phyloP scores from a whole-genome alignment of 495 filamentous ascomycete species.

The Pseudevernia furfuracea region DNA sequence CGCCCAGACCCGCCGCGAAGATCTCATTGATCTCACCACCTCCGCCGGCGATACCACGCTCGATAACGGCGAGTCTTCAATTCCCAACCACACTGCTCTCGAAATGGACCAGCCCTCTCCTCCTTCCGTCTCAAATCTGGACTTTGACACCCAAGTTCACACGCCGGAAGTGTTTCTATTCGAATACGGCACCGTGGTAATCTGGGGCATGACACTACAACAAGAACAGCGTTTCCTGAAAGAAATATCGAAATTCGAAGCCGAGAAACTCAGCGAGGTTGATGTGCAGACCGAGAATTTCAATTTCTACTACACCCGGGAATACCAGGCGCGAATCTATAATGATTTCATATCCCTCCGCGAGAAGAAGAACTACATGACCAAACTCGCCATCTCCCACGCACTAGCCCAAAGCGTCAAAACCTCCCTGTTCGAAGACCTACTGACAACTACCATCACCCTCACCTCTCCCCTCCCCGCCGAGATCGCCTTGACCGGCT shows the following conservation, averaged over 20 bases:
- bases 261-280: constrained; percentile 76
- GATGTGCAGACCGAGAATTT: constrained; percentile 94
- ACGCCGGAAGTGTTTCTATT: constrained; percentile 93
- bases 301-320: constrained; percentile 96
- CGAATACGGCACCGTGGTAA: constrained; percentile 99
- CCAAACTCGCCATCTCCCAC: constrained; percentile 92
- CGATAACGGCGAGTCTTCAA: constrained; percentile 22
- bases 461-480: constrained; percentile 82
- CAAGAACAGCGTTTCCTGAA: constrained; percentile 85
- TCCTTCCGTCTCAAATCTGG: constrained; percentile 24
- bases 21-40: constrained; percentile 46
- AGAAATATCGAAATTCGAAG: constrained; percentile 92
- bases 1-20: constrained; percentile 41
- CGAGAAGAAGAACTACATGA: constrained; percentile 94
- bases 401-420: constrained; percentile 91
- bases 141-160: constrained; percentile 73
- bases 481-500: constrained; percentile 84
- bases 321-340: constrained; percentile 97
- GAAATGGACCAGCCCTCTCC: constrained; percentile 29
- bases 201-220: constrained; percentile 88
- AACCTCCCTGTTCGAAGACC: constrained; percentile 95
- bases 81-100: constrained; percentile 42
- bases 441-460: constrained; percentile 87
- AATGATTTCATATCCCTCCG: constrained; percentile 95
- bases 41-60: constrained; percentile 30